Base-by-base conservation (phyloP, 2,329 filamentous ascomycete species). In the Chrysosporium queenslandicum region DNA sequence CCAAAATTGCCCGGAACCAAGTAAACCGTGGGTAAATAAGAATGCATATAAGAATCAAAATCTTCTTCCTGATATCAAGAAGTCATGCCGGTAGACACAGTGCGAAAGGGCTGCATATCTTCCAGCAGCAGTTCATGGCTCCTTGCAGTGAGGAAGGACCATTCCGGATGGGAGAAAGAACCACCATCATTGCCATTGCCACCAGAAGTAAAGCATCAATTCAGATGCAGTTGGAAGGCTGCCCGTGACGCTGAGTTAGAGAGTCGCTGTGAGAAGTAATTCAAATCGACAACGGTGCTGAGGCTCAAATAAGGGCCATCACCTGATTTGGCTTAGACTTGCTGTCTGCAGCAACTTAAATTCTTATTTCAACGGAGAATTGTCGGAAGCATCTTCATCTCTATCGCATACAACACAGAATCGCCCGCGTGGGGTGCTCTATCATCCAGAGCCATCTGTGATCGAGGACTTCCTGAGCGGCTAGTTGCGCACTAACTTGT, bases 291-390 rank as follows among this genome's bases (percentile, higher is more conserved):
- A 16, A 20, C 11, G 4, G 34, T 29, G 46, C 32, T 27, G 46
- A 25, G 46, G 46, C 46, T 48, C 32, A 48, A 39, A 37, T 27
- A 39, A 27, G 32, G n/a, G n/a, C 23, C 18, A 29, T 48, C 46
- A 49, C 46, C 46, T 49, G 46, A 49, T 23, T 34, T 23, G 29
- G 12, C 30, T 25, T 45, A 45, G 41, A 3, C 16, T 45, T 45
- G 23, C 16, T 45, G 14, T 36, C 20, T 36, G 29, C 43, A 46
- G 43, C 34, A 29, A 7, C 16, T 32, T 40, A 29, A 27, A 40
- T 49, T 16, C 23, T 40, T 30, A 49, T 40, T 41, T 16, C 4
- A 40, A 49, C 46, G 32, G 18, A 41, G 39, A 16, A 43, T 43
- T 25, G 16, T 11, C 2, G 8, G 11, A 9, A 12, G 12, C 37